Base-by-base conservation (phyloP, 495 filamentous ascomycete species). In the Penicillium nucicola region DNA sequence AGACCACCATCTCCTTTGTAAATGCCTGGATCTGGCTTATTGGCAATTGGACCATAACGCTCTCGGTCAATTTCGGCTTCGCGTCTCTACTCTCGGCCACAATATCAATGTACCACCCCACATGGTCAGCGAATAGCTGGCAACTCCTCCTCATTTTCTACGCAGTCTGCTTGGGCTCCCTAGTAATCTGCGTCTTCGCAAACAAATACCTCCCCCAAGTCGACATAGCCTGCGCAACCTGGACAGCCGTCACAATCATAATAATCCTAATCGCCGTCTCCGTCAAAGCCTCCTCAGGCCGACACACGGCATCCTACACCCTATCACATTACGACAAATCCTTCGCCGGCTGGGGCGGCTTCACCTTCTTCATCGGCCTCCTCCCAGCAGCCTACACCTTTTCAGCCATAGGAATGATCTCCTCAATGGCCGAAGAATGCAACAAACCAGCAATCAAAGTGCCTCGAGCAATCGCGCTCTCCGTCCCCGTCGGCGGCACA, bases 21-120 rank as follows among this genome's bases (percentile, higher is more conserved):
- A 85, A 77, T 52, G 84, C 81, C 44, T 87, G 85, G 84, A 65
- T 82, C 17, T 87, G 81, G 60, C 72, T 84, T 7, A 78, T 87
- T 18, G 84, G 84, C 20, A 86, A 87, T 58, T 84, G 84, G 65
- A 87, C 83, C 23, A 86, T 87, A 45, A 88, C 83, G 0, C 69
- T 87, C 34, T 78, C 83, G 6, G 83, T 86, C 25, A 84, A 87
- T 55, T 88, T 88, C 50, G 84, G 82, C 7, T 80, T 83, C 28
- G 82, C 74, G 0, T 82, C 83, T 20, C 48, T 87, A 34, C 71
- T 85, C 28, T 71, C 83, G 5, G 73, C 69, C 15, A 76, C 81
- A 0, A 77, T 85, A 23, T 67, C 79, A 1, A 67, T 85, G 22
- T 84, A 80, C 67, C 74, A 80, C 12, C 80, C 81, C 5, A 72